Conservation (phyloP, 2,329 filamentous ascomycete genomes). For the Neurospora sp. region DNA sequence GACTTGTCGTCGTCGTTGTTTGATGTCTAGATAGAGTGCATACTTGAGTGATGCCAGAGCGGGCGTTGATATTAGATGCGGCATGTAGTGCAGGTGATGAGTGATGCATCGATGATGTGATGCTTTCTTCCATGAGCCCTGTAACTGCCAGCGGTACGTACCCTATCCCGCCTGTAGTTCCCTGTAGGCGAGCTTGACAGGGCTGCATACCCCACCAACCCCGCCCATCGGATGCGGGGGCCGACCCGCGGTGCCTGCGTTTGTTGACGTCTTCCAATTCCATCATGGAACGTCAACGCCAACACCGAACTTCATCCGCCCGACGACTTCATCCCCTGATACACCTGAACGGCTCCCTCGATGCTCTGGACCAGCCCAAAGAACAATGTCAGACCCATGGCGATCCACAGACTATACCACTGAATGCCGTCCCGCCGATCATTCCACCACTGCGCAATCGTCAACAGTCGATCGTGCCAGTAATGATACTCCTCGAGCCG, state of each 20-base stretch:
- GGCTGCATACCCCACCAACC: background rate
- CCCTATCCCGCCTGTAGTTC: background rate
- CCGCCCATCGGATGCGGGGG: background rate
- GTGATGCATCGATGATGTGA: background rate
- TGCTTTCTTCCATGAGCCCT: background rate
- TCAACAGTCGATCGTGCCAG: conserved; percentile 33
- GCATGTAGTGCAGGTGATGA: no score
- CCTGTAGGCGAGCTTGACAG: background rate
- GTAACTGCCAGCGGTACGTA: background rate
- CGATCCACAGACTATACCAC: conserved; percentile 38
- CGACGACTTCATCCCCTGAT: conserved; percentile 7
- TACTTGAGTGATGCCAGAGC: background rate
- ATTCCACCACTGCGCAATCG: conserved; percentile 31
- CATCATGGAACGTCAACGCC: background rate
- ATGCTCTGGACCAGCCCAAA: conserved; percentile 32
- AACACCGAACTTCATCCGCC: background rate
- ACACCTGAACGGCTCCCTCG: conserved; percentile 31
- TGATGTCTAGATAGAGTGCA: background rate
- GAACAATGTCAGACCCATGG: conserved; percentile 26
- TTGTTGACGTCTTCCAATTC: background rate
- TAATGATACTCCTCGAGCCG: conserved; percentile 25
- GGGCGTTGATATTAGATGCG: background rate
- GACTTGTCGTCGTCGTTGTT: background rate
- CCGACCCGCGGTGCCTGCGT: background rate
- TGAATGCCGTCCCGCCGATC: conserved; percentile 31